phyloP scores from a whole-genome alignment of 352 stramenopile species.

The Phytopythium helicoides region DNA sequence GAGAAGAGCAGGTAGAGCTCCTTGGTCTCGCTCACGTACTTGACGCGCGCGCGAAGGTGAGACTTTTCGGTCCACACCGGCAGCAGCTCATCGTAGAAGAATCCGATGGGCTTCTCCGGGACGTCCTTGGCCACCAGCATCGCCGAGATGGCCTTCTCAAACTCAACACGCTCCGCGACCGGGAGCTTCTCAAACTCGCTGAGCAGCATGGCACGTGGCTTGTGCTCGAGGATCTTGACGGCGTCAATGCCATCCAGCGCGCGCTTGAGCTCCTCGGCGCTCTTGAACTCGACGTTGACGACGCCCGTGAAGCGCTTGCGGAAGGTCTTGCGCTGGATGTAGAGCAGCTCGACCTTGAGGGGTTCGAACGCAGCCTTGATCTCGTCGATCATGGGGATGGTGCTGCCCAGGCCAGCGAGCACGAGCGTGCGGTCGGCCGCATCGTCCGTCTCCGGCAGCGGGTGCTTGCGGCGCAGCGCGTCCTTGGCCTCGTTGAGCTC shows the following conservation, averaged over 20 bases:
- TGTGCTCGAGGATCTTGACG: conserved; percentile 57
- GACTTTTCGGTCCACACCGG: conserved; percentile 69
- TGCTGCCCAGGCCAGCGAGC: conserved; percentile 58
- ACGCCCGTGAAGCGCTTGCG: conserved; percentile 73
- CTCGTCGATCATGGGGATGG: conserved; percentile 72
- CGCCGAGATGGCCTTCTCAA: conserved; percentile 76
- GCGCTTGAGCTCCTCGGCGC: conserved; percentile 46
- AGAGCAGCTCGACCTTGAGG: conserved; percentile 62
- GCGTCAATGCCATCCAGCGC: conserved; percentile 48
- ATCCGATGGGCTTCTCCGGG: conserved; percentile 58
- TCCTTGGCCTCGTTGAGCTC: conserved; percentile 81
- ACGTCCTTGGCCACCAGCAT: conserved; percentile 87
- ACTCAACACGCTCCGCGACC: conserved; percentile 71
- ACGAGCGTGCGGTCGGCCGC: conserved; percentile 61
- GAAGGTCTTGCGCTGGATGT: conserved; percentile 71
- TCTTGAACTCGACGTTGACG: conserved; percentile 73
- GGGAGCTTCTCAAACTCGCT: conserved; percentile 62
- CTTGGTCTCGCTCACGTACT: conserved; percentile 58
- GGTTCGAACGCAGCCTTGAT: conserved; percentile 63
- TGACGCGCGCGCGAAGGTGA: conserved; percentile 63
- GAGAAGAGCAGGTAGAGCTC: conserved; percentile 82
- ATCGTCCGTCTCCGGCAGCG: conserved; percentile 66
- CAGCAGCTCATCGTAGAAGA: conserved; percentile 73
- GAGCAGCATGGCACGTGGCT: conserved; percentile 50
- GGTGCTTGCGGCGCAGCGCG: conserved; percentile 70